Percentiles rank a stretch among this genome's conserved stretches.
phyloP scores from a whole-genome alignment of 208 protist genomes.

The Trypanosoma theileri region DNA sequence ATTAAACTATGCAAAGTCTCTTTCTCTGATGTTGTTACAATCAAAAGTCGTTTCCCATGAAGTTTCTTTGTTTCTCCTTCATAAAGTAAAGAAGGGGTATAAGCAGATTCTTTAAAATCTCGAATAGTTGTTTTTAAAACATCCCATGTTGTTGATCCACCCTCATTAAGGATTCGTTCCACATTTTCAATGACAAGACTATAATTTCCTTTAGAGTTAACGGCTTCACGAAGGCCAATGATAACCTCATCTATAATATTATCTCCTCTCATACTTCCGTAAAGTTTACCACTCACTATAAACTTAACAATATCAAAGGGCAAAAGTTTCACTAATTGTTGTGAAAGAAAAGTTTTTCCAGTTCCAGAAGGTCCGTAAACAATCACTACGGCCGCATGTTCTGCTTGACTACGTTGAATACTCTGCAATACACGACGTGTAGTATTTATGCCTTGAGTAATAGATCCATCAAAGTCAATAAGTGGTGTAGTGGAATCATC shows the following conservation, averaged over 20 bases:
- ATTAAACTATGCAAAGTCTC: slow-evolving; percentile 18
- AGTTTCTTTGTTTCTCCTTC: background rate
- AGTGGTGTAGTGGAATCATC: background rate
- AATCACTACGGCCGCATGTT: slow-evolving; percentile 38
- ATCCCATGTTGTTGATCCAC: background rate
- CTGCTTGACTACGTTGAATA: slow-evolving; percentile 41
- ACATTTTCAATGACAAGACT: slow-evolving; percentile 30
- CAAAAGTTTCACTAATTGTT: slow-evolving; percentile 31
- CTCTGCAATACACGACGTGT: slow-evolving; percentile 29
- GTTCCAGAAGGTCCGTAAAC: slow-evolving; percentile 59
- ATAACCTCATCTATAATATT: slow-evolving; percentile 7
- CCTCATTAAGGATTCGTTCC: slow-evolving; percentile 9
- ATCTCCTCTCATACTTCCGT: background rate
- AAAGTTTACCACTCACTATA: background rate
- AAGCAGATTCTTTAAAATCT: slow-evolving; percentile 10
- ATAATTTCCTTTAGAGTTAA: slow-evolving; percentile 10
- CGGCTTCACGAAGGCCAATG: background rate
- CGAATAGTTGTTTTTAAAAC: slow-evolving; percentile 15
- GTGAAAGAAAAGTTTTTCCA: slow-evolving; percentile 63
- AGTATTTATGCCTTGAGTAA: slow-evolving; percentile 29
- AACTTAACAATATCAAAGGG: slow-evolving; percentile 8
- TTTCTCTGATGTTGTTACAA: slow-evolving; percentile 27
- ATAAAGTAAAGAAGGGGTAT: background rate
- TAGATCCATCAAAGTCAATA: slow-evolving; percentile 59
- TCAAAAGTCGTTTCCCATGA: slow-evolving; percentile 23